Percentiles rank a stretch among this genome's conserved stretches.
These are phyloP conservation scores for Raphanus sativus DNA, from an alignment of 345 rosid species.

Conservation along the genomic window DNA sequence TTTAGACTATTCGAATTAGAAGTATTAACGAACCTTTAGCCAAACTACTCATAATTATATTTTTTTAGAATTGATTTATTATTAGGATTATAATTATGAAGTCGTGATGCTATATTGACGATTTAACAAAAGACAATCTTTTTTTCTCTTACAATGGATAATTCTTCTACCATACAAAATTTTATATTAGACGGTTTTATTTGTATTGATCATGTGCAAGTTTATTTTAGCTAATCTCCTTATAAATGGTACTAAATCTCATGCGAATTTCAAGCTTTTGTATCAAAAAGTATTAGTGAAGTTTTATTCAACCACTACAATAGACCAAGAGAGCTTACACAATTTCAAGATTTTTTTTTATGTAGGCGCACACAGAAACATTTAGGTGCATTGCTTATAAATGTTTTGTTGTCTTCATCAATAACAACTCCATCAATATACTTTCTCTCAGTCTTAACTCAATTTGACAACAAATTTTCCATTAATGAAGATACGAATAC, in stretches of 20 bases:
- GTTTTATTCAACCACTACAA: not conserved
- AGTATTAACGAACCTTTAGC: no score
- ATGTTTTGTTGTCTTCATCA: conserved; percentile 17
- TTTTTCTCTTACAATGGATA: not conserved
- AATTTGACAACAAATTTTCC: conserved; percentile 2
- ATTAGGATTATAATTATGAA: not conserved
- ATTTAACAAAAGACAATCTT: not conserved
- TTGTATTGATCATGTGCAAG: not conserved
- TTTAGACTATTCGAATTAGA: no score
- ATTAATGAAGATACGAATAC: conserved; percentile 41
- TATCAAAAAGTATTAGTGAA: not conserved
- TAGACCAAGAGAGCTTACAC: not conserved
- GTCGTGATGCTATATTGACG: not conserved
- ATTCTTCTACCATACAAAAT: not conserved
- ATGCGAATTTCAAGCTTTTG: not conserved
- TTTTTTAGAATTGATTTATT: not conserved
- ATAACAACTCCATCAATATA: conserved; percentile 18
- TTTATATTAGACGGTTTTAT: not conserved
- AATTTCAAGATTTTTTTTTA: not conserved
- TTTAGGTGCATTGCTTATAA: conserved; percentile 25
- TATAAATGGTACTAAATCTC: not conserved
- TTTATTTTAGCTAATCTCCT: not conserved
- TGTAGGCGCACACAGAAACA: not conserved
- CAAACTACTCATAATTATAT: no score
- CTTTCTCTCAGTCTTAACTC: not conserved